Conservation (phyloP, 805 yeast genomes). For the Metschnikowia sp. region DNA sequence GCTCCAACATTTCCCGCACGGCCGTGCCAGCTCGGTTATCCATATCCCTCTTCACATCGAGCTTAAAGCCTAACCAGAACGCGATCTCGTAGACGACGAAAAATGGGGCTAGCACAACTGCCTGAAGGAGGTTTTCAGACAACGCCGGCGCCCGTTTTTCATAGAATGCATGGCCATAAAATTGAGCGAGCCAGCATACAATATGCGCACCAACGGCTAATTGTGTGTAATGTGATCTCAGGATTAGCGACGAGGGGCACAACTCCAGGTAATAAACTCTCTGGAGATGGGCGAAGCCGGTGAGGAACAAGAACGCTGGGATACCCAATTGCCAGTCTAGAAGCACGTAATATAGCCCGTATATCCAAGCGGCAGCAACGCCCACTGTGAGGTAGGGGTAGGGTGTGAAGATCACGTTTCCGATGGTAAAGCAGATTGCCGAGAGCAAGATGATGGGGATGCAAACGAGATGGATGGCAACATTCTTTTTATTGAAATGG, state of each 20-base stretch:
- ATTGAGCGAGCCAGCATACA: conserved; percentile 75
- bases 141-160: conserved; percentile 87
- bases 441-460: conserved; percentile 75
- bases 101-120: conserved; percentile 86
- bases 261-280: conserved; percentile 21
- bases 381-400: conserved; percentile 46
- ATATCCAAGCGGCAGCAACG: conserved; percentile 41
- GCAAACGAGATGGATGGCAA: conserved; percentile 69
- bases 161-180: conserved; percentile 80
- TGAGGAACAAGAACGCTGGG: conserved; percentile 26
- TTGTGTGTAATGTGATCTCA: conserved; percentile 19
- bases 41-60: conserved; percentile 49
- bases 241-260: background rate
- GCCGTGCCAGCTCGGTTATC: conserved; percentile 42
- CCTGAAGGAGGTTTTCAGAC: conserved; percentile 76
- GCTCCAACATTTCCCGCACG: conserved; percentile 32
- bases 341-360: conserved; percentile 53
- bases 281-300: conserved; percentile 21
- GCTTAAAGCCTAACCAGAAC: conserved; percentile 61
- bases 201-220: conserved; percentile 44
- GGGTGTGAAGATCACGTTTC: background rate
- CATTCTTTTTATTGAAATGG: conserved; percentile 52
- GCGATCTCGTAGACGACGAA: conserved; percentile 79
- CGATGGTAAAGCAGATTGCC: conserved; percentile 37
- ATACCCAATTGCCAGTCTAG: conserved; percentile 49